Percentiles rank a stretch among this genome's conserved stretches.
Conservation (phyloP, 495 filamentous ascomycete species). For the Durotheca rogersii region DNA sequence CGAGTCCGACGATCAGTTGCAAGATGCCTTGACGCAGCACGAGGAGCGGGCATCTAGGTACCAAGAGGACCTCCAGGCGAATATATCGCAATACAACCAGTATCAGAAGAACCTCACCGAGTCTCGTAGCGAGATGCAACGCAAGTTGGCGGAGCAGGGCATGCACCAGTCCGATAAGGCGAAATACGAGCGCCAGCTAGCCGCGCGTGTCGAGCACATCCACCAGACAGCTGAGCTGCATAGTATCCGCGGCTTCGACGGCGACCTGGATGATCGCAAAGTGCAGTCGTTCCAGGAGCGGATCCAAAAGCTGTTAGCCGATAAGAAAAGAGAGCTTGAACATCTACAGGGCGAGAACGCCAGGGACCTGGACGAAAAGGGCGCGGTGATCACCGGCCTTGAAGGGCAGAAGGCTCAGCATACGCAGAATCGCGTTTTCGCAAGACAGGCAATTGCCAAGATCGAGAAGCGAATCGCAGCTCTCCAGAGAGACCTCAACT, state of each 20-base stretch:
- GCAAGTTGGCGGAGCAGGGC: conserved; percentile 80
- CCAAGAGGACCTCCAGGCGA: conserved; percentile 60
- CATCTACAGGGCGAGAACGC: conserved; percentile 69
- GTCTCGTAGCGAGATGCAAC: conserved; percentile 56
- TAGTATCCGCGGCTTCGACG: conserved; percentile 80
- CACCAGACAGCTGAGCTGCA: conserved; percentile 76
- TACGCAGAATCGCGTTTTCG: conserved; percentile 66
- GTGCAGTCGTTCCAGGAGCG: conserved; percentile 76
- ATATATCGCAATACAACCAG: conserved; percentile 61
- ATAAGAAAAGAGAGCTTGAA: conserved; percentile 76
- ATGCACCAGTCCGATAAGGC: conserved; percentile 82
- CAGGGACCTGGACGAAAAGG: conserved; percentile 65
- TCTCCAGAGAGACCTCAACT: conserved; percentile 65
- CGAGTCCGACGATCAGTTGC: conserved; percentile 77
- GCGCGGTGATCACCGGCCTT: conserved; percentile 65
- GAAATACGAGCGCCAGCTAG: conserved; percentile 77
- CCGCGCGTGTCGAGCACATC: conserved; percentile 67
- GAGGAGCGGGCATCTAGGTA: conserved; percentile 68
- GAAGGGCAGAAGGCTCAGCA: conserved; percentile 65
- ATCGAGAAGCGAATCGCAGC: conserved; percentile 65
- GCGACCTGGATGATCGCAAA: conserved; percentile 69
- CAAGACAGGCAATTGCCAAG: conserved; percentile 64
- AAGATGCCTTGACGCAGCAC: conserved; percentile 76
- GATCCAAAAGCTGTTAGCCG: conserved; percentile 69
- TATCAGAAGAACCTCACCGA: conserved; percentile 63